Evolutionary conservation across 495 filamentous ascomycete species (phyloP).

Genomic region (Lentithecium fluviatile): DNA sequence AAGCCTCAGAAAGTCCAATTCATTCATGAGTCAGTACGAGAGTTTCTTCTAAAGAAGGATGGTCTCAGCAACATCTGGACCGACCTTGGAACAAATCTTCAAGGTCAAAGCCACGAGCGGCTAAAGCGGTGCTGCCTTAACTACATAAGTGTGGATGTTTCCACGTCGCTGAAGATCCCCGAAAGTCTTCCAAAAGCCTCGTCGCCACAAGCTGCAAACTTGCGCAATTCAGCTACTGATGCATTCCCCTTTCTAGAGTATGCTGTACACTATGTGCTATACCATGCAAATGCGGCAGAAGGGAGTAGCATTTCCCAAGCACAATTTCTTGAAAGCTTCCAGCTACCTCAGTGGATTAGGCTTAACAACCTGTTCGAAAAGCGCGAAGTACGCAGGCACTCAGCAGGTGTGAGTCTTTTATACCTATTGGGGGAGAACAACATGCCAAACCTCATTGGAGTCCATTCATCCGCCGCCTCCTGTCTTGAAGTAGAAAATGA

Average conservation of each 20-base stretch:
- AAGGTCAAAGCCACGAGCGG: conserved; percentile 11
- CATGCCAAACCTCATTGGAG: conserved; percentile 2
- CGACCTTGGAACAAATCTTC: background rate
- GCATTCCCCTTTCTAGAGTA: conserved; percentile 14
- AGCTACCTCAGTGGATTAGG: conserved; percentile 1
- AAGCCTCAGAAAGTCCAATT: conserved; percentile 8
- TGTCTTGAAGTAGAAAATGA: conserved; percentile 2
- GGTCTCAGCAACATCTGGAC: conserved; percentile 6
- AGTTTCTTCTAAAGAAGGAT: conserved; percentile 21
- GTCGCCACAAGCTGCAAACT: background rate
- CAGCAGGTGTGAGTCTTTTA: background rate
- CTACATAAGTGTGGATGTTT: background rate
- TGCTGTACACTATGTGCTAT: conserved; percentile 9
- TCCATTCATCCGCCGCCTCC: background rate
- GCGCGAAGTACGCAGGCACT: conserved; percentile 2
- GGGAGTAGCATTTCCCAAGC: background rate
- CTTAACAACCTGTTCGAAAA: conserved; percentile 15
- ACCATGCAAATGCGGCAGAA: conserved; percentile 14
- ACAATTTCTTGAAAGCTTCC: conserved; percentile 4
- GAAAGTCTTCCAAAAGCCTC: background rate
- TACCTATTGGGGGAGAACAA: conserved; percentile 16
- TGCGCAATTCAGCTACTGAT: background rate
- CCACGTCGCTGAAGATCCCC: background rate
- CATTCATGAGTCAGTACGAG: conserved; percentile 24
- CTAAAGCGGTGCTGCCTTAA: conserved; percentile 14